These are phyloP conservation scores for Rhodotorula sp. DNA, from an alignment of 1,284 basidiomycete genomes.

Conservation along the genomic window DNA sequence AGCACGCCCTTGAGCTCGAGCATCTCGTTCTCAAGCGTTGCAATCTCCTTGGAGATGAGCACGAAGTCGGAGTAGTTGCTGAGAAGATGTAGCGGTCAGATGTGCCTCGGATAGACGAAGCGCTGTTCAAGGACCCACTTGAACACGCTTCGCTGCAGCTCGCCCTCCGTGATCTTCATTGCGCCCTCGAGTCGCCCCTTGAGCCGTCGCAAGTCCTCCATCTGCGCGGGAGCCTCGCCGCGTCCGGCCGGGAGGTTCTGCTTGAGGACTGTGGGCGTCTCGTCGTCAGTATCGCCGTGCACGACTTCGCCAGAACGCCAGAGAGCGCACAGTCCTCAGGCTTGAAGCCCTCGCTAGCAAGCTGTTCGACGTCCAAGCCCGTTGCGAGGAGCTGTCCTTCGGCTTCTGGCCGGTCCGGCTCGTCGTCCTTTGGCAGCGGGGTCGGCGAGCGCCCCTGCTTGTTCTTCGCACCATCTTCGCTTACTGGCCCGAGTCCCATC, in stretches of 20 bases:
- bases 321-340: conserved; percentile 39
- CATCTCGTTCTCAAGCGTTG: conserved; percentile 95
- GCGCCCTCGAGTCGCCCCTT: conserved; percentile 30
- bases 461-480: background rate
- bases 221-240: conserved; percentile 18
- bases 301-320: fast-evolving
- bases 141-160: conserved; percentile 41
- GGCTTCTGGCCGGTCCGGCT: conserved; percentile 3
- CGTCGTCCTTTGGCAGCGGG: background rate
- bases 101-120: background rate
- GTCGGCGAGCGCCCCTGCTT: background rate
- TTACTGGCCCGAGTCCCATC: background rate
- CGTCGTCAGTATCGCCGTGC: background rate
- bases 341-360: conserved; percentile 40
- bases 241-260: conserved; percentile 25
- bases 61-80: conserved; percentile 87
- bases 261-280: conserved; percentile 25
- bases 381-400: conserved; percentile 27
- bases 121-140: conserved; percentile 20
- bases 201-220: conserved; percentile 33
- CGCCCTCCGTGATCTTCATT: conserved; percentile 38
- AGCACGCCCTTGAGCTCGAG: conserved; percentile 92
- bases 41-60: conserved; percentile 93
- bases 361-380: conserved; percentile 37
- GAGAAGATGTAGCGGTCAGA: background rate